Percentiles rank a stretch among this genome's conserved stretches.
These are phyloP conservation scores for Oryza meridionalis DNA, from an alignment of 176 grass and related monocot species.

Conservation along the genomic window DNA sequence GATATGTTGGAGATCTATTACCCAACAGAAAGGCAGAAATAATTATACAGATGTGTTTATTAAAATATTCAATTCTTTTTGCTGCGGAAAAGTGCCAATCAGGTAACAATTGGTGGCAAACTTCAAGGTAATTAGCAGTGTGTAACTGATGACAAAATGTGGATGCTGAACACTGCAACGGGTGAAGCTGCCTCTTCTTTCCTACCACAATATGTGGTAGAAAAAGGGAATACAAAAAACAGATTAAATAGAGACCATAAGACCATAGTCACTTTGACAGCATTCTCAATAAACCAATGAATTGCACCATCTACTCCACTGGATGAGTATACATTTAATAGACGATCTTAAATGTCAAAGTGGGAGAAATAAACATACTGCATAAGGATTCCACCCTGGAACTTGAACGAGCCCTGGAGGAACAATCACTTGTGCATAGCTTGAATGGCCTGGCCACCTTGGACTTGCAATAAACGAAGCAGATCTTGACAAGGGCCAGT, in stretches of 20 bases:
- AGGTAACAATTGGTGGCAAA: neutral
- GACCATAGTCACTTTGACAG: neutral
- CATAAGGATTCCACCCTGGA: conserved; percentile 78
- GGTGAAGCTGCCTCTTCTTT: neutral
- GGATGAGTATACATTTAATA: neutral
- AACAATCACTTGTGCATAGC: conserved; percentile 84
- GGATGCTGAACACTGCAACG: neutral
- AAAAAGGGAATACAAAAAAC: neutral
- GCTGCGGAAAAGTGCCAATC: neutral
- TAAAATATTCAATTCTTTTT: conserved; percentile 8
- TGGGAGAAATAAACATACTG: conserved; percentile 53
- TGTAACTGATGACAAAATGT: neutral
- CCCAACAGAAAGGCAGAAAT: neutral
- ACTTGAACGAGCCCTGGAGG: conserved; percentile 86
- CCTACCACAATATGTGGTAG: neutral
- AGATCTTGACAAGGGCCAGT: conserved; percentile 67
- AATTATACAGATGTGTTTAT: neutral
- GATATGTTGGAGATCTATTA: neutral
- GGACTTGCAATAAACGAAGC: conserved; percentile 79
- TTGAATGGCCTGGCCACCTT: conserved; percentile 89
- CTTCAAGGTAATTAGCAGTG: neutral
- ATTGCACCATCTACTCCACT: neutral
- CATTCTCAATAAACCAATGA: neutral
- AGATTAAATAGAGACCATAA: neutral
- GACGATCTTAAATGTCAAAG: neutral